phyloP scores from a whole-genome alignment of 2,329 filamentous ascomycete genomes.

The Talaromyces sp. region DNA sequence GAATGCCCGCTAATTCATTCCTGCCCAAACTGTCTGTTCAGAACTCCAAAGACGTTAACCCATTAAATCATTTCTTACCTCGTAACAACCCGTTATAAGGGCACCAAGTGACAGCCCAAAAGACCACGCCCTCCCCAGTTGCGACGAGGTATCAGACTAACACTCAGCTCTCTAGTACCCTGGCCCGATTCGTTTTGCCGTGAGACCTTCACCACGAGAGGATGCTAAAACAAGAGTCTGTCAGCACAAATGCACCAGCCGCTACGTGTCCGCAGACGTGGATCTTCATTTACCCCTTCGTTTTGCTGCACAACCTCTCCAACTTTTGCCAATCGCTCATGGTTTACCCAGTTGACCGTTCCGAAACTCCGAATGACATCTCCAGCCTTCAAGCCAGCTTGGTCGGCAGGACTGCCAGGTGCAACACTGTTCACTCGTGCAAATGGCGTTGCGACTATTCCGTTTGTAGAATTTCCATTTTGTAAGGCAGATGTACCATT shows the following conservation, averaged over 20 bases:
- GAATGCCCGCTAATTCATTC: not conserved
- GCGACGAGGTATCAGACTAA: slow-evolving; percentile 69
- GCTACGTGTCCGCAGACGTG: slow-evolving; percentile 1
- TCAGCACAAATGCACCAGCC: not conserved
- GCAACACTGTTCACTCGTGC: slow-evolving; percentile 85
- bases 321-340: slow-evolving; percentile 79
- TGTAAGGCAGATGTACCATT: slow-evolving; percentile 18
- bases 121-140: slow-evolving; percentile 89
- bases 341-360: slow-evolving; percentile 73
- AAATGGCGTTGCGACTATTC: slow-evolving; percentile 61
- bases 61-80: not conserved
- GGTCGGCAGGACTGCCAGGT: slow-evolving; percentile 70
- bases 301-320: slow-evolving; percentile 86
- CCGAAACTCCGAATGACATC: slow-evolving; percentile 84
- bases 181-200: slow-evolving; percentile 43
- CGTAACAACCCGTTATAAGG: slow-evolving; percentile 53
- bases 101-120: slow-evolving; percentile 84
- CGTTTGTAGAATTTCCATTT: too few relatives aligned
- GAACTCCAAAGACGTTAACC: not conserved
- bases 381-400: slow-evolving; percentile 72
- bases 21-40: not conserved
- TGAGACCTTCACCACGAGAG: slow-evolving; percentile 63
- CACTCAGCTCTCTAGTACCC: slow-evolving; percentile 53
- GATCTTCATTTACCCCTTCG: slow-evolving; percentile 65
- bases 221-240: slow-evolving; percentile 48